A percentile compares a stretch with the other conserved stretches of the same genome.
These are phyloP conservation scores for Pisolithus thermaeus DNA, from an alignment of 1,284 basidiomycete genomes.

Conservation along the genomic window DNA sequence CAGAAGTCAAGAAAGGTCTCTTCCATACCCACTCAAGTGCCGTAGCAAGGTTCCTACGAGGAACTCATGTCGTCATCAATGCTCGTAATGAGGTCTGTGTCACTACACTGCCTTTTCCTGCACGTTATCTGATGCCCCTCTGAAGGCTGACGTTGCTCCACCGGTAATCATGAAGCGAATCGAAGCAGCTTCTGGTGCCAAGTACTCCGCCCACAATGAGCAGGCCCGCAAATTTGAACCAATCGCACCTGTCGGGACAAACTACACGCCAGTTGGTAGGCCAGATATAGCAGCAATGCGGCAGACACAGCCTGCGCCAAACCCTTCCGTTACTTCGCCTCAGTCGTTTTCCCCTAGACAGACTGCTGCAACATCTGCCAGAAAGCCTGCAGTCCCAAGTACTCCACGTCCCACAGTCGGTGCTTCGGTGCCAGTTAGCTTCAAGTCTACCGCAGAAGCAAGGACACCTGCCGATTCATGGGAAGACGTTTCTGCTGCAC, in stretches of 20 bases:
- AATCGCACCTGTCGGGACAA: conserved; percentile 68
- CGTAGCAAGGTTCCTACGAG: conserved; percentile 79
- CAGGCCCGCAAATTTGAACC: conserved; percentile 57
- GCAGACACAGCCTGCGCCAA: conserved; percentile 35
- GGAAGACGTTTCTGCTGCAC: conserved; percentile 42
- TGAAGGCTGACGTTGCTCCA: conserved; percentile 75
- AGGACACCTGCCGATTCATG: conserved; percentile 51
- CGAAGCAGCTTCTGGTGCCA: conserved; percentile 88
- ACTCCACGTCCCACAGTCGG: conserved; percentile 46
- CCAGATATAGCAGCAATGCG: conserved; percentile 62
- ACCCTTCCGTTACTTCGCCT: conserved; percentile 13
- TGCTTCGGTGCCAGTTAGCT: conserved; percentile 34
- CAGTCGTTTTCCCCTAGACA: neutral
- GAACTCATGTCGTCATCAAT: conserved; percentile 86
- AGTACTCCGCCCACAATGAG: conserved; percentile 78
- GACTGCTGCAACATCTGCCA: conserved; percentile 6
- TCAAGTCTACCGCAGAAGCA: conserved; percentile 34
- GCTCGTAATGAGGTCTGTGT: conserved; percentile 80
- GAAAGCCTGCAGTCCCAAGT: conserved; percentile 30
- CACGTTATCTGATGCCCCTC: neutral
- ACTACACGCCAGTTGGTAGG: conserved; percentile 65
- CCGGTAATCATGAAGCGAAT: conserved; percentile 81
- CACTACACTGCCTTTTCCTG: neutral
- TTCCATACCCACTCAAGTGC: conserved; percentile 86
- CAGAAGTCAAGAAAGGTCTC: conserved; percentile 86